These are phyloP conservation scores for Coemansia sp. DNA, from an alignment of 192 early-diverging fungal genomes.

Conservation along the genomic window DNA sequence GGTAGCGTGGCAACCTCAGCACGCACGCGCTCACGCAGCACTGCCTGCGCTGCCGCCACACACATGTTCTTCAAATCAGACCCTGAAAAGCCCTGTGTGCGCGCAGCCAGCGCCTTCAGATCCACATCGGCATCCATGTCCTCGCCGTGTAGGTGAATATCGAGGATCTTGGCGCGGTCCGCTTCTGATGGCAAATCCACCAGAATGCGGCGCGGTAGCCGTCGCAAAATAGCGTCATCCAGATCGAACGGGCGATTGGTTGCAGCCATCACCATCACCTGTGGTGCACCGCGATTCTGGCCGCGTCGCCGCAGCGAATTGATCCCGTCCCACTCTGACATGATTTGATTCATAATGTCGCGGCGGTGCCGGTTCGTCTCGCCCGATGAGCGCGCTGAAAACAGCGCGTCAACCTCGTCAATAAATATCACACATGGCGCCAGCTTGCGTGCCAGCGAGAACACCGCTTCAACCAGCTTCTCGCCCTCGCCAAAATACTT, in stretches of 20 bases:
- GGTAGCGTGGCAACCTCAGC: conserved; percentile 36
- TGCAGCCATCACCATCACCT: conserved; percentile 86
- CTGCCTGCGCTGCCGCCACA: conserved; percentile 75
- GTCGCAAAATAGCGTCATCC: conserved; percentile 92
- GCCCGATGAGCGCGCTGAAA: conserved; percentile 66
- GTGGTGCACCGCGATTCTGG: conserved; percentile 11
- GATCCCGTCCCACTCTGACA: conserved; percentile 96
- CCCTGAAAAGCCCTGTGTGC: conserved; percentile 82
- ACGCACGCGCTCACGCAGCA: conserved; percentile 63
- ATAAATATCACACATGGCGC: conserved; percentile 96
- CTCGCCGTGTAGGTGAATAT: conserved; percentile 78
- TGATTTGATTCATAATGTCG: conserved; percentile 92
- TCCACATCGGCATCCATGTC: conserved; percentile 60
- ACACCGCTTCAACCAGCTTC: conserved; percentile 92
- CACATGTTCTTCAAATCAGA: conserved; percentile 95
- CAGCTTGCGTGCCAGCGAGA: conserved; percentile 86
- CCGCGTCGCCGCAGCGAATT: conserved; percentile 59
- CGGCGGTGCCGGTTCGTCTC: conserved; percentile 63
- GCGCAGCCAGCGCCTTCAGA: conserved; percentile 65
- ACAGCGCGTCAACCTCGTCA: conserved; percentile 93
- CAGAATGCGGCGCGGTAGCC: conserved; percentile 87
- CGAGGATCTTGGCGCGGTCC: conserved; percentile 74
- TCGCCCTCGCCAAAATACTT: conserved; percentile 97
- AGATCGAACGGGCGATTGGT: conserved; percentile 97
- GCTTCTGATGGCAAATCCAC: conserved; percentile 84